Evolutionary conservation across 2,329 filamentous ascomycete genomes (phyloP), one percentile per base, ranked within the genome.

Genomic region (Pleoardoris graminearum): DNA sequence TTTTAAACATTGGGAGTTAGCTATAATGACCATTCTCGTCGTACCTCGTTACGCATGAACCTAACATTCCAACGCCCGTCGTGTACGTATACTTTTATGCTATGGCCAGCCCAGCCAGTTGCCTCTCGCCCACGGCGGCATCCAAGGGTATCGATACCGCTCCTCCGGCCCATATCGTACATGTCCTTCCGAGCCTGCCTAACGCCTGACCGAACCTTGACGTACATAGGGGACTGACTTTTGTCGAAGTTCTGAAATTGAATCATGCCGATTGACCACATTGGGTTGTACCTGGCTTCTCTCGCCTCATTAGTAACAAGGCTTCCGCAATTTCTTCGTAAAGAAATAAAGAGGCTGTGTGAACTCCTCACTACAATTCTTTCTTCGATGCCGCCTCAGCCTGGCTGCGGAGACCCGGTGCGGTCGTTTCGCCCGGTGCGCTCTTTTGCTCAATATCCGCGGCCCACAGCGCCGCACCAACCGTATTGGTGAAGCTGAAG

Each of bases 391-490:
- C 68, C 16, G 64, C 59, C 35, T 71, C 68, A 11, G 69, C 70
- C 52, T 74, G 70, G 27, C 71, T 59, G 33, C 70, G 69, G 16
- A 75, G 62, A 33, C 66, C 68, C 1, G 70, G 70, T 1, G 72
- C 70, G 2, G 71, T 74, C 2, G 65, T 70, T 21, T 60, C 56
- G 4, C 60, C 54, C 27, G 51, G 58, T 7, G 54, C 43, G 21
- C 48, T 57, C 29, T 55, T 56, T 49, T 69, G 52, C 72, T 95
- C 91, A 53, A 95, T 83, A 71, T 95, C 91, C 16, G 90, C 89
- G 35, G 93, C 92, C 91, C 91, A 97, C n/a, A 97, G 77, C 7
- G 93, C 93, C 48, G 92, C 93, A 7, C 91, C 93, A 53, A 96
- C 91, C 1, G 90, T 88, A 72, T 96, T 97, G 14, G 91, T 96